Percentiles rank a stretch among this genome's conserved stretches.
Conservation (phyloP, 768 basidiomycete genomes). For the Boletus rufocinnamomeus region DNA sequence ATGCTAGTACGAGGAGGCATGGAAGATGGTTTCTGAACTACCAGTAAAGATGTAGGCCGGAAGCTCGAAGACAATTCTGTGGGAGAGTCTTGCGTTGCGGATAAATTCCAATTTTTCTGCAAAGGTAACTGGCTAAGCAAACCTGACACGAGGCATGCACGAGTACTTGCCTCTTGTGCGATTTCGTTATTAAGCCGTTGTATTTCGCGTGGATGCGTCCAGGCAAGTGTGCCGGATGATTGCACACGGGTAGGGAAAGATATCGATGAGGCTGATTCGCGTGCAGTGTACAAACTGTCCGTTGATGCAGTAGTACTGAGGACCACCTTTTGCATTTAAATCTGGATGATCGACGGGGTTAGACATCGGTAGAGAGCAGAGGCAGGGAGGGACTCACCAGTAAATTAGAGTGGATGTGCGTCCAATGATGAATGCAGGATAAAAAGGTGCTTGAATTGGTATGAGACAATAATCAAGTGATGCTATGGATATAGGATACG, state of each 20-base stretch:
- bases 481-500: conserved; percentile 44
- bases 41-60: conserved; percentile 33
- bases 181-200: conserved; percentile 37
- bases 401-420: conserved; percentile 47
- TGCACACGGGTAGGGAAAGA: conserved; percentile 33
- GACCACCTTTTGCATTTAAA: conserved; percentile 75
- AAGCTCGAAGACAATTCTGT: conserved; percentile 37
- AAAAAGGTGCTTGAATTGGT: conserved; percentile 46
- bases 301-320: conserved; percentile 50
- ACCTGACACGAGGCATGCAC: conserved; percentile 28
- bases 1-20: conserved; percentile 51
- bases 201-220: conserved; percentile 51
- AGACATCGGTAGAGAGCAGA: conserved; percentile 17
- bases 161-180: conserved; percentile 47
- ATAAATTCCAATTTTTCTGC: conserved; percentile 50
- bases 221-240: conserved; percentile 41
- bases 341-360: conserved; percentile 35
- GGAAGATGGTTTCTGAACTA: conserved; percentile 41
- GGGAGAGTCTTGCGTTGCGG: conserved; percentile 42
- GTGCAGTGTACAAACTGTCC: conserved; percentile 38
- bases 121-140: conserved; percentile 19
- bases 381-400: conserved; percentile 39
- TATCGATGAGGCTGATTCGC: conserved; percentile 38
- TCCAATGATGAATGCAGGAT: conserved; percentile 49
- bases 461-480: conserved; percentile 52